Evolutionary conservation across 345 rosid genomes (phyloP).

Genomic region (Capsella bursapastoris): DNA sequence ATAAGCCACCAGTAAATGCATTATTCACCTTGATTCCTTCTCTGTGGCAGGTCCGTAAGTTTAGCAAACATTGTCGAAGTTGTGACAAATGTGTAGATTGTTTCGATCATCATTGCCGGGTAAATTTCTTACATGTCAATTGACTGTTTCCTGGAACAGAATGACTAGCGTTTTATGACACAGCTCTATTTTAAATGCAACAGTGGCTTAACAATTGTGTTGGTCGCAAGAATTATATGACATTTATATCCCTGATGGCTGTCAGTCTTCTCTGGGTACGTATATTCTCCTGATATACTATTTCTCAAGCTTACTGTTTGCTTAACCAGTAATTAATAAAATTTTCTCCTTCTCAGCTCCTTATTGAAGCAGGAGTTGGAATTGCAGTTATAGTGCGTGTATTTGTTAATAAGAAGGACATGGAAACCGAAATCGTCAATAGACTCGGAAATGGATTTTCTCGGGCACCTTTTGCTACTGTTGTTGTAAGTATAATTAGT

Average conservation of each 20-base stretch:
- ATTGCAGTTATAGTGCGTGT: constrained; percentile 89
- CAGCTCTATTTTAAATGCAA: constrained; percentile 44
- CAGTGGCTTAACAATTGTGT: constrained; percentile 99
- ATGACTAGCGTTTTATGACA: constrained; percentile 34
- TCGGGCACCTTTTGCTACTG: constrained; percentile 90
- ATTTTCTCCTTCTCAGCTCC: constrained; percentile 58
- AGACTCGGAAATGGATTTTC: constrained; percentile 99
- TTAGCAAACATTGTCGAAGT: constrained; percentile 95
- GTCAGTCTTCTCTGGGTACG: constrained; percentile 90
- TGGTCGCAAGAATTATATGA: constrained; percentile 84
- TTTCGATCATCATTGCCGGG: constrained; percentile 99
- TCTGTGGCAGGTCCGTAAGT: constrained; percentile 79
- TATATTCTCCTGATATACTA: constrained; percentile 6
- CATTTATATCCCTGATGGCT: constrained; percentile 91
- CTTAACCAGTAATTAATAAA: constrained; percentile 3
- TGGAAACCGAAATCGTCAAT: constrained; percentile 87
- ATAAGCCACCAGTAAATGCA: neutral
- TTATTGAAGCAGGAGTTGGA: constrained; percentile 88
- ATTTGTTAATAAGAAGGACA: constrained; percentile 77
- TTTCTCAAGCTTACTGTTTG: constrained; percentile 6
- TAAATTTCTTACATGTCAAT: constrained; percentile 42
- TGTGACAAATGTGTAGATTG: constrained; percentile 98
- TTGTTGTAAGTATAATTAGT: constrained; percentile 67
- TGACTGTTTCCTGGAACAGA: neutral
- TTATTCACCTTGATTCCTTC: constrained; percentile 20